Percentiles rank a stretch among this genome's conserved stretches.
These are phyloP conservation scores for Passalora sequoiae DNA, from an alignment of 2,329 filamentous ascomycete species.

Conservation along the genomic window DNA sequence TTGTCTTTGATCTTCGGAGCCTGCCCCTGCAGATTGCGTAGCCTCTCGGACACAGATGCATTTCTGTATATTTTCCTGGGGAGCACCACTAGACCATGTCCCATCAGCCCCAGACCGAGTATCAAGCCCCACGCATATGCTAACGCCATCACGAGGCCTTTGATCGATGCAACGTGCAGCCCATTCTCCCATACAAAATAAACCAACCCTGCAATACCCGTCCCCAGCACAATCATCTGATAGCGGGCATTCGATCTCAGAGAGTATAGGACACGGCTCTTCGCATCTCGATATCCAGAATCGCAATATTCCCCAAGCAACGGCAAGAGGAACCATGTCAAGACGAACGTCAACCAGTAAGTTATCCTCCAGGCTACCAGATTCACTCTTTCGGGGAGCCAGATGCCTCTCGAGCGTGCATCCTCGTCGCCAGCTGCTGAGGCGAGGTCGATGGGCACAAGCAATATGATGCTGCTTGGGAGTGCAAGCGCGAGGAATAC, in stretches of 20 bases:
- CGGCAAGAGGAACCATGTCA: conserved; percentile 95
- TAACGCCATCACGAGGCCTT: conserved; percentile 83
- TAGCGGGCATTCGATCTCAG: conserved; percentile 83
- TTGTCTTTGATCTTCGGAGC: conserved; percentile 82
- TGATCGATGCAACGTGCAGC: conserved; percentile 66
- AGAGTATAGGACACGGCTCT: conserved; percentile 75
- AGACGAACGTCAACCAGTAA: conserved; percentile 92
- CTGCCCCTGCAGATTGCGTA: conserved; percentile 69
- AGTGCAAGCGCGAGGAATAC: conserved; percentile 95
- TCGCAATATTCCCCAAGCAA: conserved; percentile 92
- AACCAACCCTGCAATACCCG: conserved; percentile 65
- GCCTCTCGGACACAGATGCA: conserved; percentile 66
- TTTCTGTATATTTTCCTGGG: conserved; percentile 75
- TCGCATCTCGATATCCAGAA: conserved; percentile 83
- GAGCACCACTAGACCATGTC: conserved; percentile 88
- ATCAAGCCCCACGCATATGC: conserved; percentile 91
- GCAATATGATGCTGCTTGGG: conserved; percentile 81
- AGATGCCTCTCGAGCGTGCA: conserved; percentile 64
- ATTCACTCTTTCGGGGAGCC: conserved; percentile 72
- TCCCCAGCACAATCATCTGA: conserved; percentile 71
- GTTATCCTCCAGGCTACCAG: conserved; percentile 89
- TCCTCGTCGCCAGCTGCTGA: conserved; percentile 55
- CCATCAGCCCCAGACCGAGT: conserved; percentile 94
- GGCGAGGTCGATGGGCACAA: conserved; percentile 93
- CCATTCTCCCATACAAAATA: conserved; percentile 80